These are phyloP conservation scores for Clathrospora elynae DNA, from an alignment of 2,329 filamentous ascomycete genomes.

Conservation along the genomic window DNA sequence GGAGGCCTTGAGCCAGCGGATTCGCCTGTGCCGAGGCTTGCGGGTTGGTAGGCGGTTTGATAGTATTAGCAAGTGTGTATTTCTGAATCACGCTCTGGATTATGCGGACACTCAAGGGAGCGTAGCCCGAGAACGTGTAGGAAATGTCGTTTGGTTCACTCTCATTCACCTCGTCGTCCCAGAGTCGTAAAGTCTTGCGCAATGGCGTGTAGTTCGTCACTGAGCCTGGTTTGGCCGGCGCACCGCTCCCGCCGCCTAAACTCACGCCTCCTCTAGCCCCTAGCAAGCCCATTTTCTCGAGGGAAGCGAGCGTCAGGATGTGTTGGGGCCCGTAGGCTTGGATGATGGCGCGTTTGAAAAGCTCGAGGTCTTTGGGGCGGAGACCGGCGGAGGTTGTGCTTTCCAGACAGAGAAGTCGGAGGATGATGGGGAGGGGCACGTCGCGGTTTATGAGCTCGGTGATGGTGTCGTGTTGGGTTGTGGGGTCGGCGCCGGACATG, in stretches of 20 bases:
- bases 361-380: constrained; percentile 84
- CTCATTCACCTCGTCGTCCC: constrained; percentile 96
- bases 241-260: constrained; percentile 53
- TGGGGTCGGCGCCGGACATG: constrained; percentile 85
- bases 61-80: constrained; percentile 71
- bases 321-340: constrained; percentile 97
- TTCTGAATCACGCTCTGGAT: constrained; percentile 95
- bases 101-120: constrained; percentile 85
- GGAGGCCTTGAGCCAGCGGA: constrained; percentile 77
- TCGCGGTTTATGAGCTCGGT: constrained; percentile 94
- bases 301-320: constrained; percentile 80
- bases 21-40: constrained; percentile 51
- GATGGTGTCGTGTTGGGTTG: constrained; percentile 85
- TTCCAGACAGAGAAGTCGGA: constrained; percentile 87
- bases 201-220: constrained; percentile 88
- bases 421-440: constrained; percentile 76
- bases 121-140: constrained; percentile 98
- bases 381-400: constrained; percentile 89
- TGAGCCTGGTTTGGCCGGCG: constrained; percentile 41
- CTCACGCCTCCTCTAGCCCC: constrained; percentile 58
- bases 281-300: constrained; percentile 90
- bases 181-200: constrained; percentile 82
- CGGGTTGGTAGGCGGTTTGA: constrained; percentile 53
- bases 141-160: constrained; percentile 91
- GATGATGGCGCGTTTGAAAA: constrained; percentile 83